Evolutionary conservation across 192 early-diverging fungal species (phyloP).

Genomic region (Coemansia sp.): DNA sequence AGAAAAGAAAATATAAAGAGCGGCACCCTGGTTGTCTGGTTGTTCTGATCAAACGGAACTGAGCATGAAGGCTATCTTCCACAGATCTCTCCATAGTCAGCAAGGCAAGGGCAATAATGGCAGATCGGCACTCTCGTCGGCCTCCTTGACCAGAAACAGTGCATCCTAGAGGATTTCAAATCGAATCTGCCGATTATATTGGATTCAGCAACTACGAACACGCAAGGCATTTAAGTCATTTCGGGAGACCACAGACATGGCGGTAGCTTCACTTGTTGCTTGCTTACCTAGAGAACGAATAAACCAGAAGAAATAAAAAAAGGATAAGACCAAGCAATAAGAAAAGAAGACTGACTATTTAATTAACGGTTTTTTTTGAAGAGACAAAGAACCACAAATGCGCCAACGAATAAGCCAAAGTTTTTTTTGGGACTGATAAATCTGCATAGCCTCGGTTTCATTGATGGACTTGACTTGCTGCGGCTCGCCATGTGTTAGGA

Average conservation of each 20-base stretch:
- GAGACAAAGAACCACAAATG: neutral
- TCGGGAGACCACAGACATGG: too few species aligned
- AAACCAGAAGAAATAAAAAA: neutral
- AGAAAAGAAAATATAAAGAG: too few species aligned
- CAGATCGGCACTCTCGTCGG: neutral
- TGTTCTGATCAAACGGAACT: too few species aligned
- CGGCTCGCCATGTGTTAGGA: too few species aligned
- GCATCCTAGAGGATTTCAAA: neutral
- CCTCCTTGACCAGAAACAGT: too few species aligned
- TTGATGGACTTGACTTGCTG: too few species aligned
- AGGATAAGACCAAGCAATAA: neutral
- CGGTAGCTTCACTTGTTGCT: neutral
- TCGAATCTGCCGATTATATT: neutral
- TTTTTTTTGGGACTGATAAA: neutral
- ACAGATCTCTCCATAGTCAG: too few species aligned
- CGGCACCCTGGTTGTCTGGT: too few species aligned
- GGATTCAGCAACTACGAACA: neutral
- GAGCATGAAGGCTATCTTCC: too few species aligned
- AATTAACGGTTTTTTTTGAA: neutral
- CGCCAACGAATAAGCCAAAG: neutral
- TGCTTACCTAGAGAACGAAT: conserved; percentile 3
- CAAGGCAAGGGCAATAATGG: too few species aligned
- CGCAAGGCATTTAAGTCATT: neutral
- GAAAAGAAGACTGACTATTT: neutral
- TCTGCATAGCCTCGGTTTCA: too few species aligned